Evolutionary conservation across 2,329 filamentous ascomycete species (phyloP), one percentile per base, ranked within the genome.

Genomic region (Taxawa tesnikishii): DNA sequence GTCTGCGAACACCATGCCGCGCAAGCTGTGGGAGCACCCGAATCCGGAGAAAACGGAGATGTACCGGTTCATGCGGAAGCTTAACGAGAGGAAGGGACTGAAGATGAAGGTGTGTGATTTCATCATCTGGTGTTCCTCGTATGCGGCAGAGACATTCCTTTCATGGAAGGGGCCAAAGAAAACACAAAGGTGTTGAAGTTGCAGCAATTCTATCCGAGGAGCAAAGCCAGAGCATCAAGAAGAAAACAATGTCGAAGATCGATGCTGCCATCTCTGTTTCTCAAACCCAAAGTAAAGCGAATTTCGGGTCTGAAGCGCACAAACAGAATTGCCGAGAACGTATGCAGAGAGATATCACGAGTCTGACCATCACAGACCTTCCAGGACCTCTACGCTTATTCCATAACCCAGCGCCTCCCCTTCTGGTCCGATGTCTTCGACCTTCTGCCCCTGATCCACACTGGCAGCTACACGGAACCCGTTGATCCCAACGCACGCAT

Each of bases 401-500:
- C 81, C 15, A 63, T 78, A 38, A 54, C 65, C 11, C 61, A 71
- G 19, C 72, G 75, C 21, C 54, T 63, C 7, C 64, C 71, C 28
- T 87, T 87, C 58, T 85, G 72, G 64, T 61, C 63, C 5, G 67
- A 74, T 38, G 54, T 77, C 29, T 82, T 81, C 58, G 59, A 71
- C 15, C 65, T 63, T 32, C 59, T 69, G 38, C 63, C 67, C 29
- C 58, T 79, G 34, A 74, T 85, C 40, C 64, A 83, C 44, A 64
- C 68, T 21, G 81, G 81, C 17, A 56, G 53, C 4, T 49, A 50
- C 38, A 31, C 29, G 12, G 31, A 52, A 42, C 51, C 79, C 2
- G 75, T 90, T 3, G 81, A 92, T 48, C 76, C 83, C 45, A 62
- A 60, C 1, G 64, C 69, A 2, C 72, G 75, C 2, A 83, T 92